Evolutionary conservation across 352 stramenopile species (phyloP).

Genomic region (Aphanomyces invadans): DNA sequence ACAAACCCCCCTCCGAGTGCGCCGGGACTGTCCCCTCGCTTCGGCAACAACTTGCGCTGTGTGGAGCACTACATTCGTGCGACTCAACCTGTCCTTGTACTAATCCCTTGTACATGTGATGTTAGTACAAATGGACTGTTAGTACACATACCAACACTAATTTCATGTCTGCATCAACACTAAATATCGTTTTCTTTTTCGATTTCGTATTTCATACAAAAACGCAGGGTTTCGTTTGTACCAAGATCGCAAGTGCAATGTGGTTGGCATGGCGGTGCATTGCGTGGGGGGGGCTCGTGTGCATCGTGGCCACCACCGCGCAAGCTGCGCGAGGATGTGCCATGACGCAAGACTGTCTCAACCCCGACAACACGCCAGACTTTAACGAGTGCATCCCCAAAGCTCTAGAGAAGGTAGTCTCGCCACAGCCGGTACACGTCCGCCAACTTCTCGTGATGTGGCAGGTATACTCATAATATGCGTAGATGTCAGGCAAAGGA

Average conservation of each 20-base stretch:
- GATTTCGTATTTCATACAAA: too few relatives aligned
- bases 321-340: conserved; percentile 30
- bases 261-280: neutral
- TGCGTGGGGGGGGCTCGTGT: neutral
- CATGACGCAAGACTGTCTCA: conserved; percentile 77
- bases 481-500: conserved; percentile 34
- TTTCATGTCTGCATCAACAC: too few relatives aligned
- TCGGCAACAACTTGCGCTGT: too few relatives aligned
- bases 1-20: too few relatives aligned
- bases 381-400: conserved; percentile 67
- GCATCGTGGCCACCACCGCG: neutral
- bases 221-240: too few relatives aligned
- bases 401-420: conserved; percentile 34
- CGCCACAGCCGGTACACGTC: conserved; percentile 37
- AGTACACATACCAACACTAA: too few relatives aligned
- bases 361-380: conserved; percentile 58
- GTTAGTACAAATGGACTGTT: too few relatives aligned
- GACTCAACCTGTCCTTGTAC: too few relatives aligned
- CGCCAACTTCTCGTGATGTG: conserved; percentile 1
- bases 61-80: too few relatives aligned
- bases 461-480: neutral
- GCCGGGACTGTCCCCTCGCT: too few relatives aligned
- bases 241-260: neutral
- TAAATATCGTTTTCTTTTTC: too few relatives aligned
- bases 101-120: too few relatives aligned